Percentiles rank a stretch among this genome's conserved stretches.
These are phyloP conservation scores for Cladosporium sp. DNA, from an alignment of 2,329 filamentous ascomycete species.

Conservation along the genomic window DNA sequence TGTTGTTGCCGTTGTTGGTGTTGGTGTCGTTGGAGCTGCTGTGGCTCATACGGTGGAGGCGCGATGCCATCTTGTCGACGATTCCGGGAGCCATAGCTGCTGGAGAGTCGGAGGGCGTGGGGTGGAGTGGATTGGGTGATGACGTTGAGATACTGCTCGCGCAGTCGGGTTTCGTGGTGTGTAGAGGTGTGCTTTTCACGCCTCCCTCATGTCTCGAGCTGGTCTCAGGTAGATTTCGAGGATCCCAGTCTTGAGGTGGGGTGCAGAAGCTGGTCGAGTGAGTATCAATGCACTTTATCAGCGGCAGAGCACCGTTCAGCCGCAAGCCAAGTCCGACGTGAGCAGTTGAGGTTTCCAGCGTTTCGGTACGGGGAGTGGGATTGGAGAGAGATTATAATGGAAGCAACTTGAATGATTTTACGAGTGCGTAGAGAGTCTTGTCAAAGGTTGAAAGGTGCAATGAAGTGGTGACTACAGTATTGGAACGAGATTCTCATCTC, in stretches of 20 bases:
- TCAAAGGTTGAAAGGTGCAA: not conserved
- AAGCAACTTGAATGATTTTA: not conserved
- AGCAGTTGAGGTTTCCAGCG: not conserved
- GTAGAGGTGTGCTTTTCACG: not conserved
- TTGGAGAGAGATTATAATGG: not conserved
- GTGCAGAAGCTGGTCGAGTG: not conserved
- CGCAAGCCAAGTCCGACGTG: constrained; percentile 2
- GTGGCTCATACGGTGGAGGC: constrained; percentile 32
- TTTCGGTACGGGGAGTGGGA: not conserved
- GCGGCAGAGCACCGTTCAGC: constrained; percentile 9
- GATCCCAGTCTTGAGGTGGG: not conserved
- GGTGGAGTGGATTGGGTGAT: not conserved
- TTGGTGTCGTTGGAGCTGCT: constrained; percentile 20
- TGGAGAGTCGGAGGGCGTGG: not conserved
- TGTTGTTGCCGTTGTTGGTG: constrained; percentile 2
- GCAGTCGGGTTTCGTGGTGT: not conserved
- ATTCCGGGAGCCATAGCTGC: constrained; percentile 30
- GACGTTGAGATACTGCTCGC: not conserved
- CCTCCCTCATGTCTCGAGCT: constrained; percentile 3
- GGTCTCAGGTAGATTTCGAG: not conserved
- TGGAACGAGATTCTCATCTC: not conserved
- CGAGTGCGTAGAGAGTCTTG: not conserved
- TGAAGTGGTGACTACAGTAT: not conserved
- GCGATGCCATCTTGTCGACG: constrained; percentile 32
- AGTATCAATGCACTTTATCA: constrained; percentile 8